phyloP scores from a whole-genome alignment of 345 rosid species.

The Eutrema yunnanense region DNA sequence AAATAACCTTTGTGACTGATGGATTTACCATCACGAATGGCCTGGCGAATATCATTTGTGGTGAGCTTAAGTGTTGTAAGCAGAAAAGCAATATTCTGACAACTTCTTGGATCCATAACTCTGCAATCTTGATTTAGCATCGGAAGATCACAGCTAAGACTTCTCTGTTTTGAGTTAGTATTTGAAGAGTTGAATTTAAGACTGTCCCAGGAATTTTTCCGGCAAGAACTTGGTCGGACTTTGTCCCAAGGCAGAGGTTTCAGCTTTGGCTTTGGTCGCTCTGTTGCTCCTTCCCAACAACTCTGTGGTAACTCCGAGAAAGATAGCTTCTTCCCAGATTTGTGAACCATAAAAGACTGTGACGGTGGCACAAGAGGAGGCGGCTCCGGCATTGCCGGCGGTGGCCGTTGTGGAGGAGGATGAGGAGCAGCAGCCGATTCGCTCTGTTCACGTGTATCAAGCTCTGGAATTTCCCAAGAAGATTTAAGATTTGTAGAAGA shows the following conservation, averaged over 20 bases:
- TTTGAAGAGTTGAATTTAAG: conserved; percentile 60
- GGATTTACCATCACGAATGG: conserved; percentile 65
- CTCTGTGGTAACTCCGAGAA: conserved; percentile 35
- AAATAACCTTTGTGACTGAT: not conserved
- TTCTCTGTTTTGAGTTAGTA: conserved; percentile 35
- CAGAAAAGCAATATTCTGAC: conserved; percentile 68
- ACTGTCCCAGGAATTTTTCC: conserved; percentile 95
- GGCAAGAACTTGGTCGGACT: conserved; percentile 77
- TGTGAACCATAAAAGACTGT: conserved; percentile 58
- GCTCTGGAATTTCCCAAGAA: conserved; percentile 26
- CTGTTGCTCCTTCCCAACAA: conserved; percentile 43
- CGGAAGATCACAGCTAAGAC: conserved; percentile 36
- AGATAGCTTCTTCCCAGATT: conserved; percentile 26
- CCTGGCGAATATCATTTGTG: conserved; percentile 65
- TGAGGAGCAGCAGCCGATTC: conserved; percentile 8
- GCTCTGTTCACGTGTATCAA: conserved; percentile 20
- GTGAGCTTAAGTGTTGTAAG: conserved; percentile 79
- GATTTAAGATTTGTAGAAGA: conserved; percentile 25
- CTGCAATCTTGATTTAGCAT: conserved; percentile 50
- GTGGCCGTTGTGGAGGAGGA: conserved; percentile 34
- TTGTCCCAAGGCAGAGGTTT: conserved; percentile 97
- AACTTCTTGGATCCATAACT: conserved; percentile 72
- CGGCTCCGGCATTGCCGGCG: conserved; percentile 41
- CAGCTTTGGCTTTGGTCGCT: conserved; percentile 59
- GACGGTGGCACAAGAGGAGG: conserved; percentile 60